Evolutionary conservation across 2,329 filamentous ascomycete species (phyloP).

Genomic region (Apiospora kogelbergensis): DNA sequence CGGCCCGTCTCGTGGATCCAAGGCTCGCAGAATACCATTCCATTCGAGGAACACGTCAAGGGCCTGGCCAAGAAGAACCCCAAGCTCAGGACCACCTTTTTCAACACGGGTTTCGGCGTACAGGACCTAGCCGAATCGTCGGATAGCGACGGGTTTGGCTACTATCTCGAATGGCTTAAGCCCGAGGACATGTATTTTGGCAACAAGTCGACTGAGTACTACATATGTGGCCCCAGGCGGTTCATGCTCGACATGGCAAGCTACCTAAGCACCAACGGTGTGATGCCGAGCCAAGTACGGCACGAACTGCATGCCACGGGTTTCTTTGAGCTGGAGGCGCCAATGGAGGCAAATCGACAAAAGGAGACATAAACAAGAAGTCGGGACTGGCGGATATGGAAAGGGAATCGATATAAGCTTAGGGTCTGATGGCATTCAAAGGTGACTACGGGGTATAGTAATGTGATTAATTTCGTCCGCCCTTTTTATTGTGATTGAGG

Average conservation of each 20-base stretch:
- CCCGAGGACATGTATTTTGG: slow-evolving; percentile 45
- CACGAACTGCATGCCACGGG: slow-evolving; percentile 14
- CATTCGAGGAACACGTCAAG: slow-evolving; percentile 55
- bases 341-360: not conserved
- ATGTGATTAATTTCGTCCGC: not conserved
- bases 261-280: slow-evolving; percentile 41
- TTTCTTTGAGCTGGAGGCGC: slow-evolving; percentile 14
- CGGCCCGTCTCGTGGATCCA: slow-evolving; percentile 61
- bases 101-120: slow-evolving; percentile 48
- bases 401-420: not conserved
- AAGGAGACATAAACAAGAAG: not conserved
- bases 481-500: not conserved
- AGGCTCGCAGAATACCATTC: slow-evolving; percentile 50
- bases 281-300: slow-evolving; percentile 23
- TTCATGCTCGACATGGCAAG: slow-evolving; percentile 53
- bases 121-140: slow-evolving; percentile 44
- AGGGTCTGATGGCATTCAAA: not conserved
- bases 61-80: slow-evolving; percentile 37
- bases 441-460: not conserved
- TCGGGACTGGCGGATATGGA: not conserved
- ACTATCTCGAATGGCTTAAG: slow-evolving; percentile 47
- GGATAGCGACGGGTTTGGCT: slow-evolving; percentile 43
- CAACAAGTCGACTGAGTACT: slow-evolving; percentile 50
- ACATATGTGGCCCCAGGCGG: slow-evolving; percentile 53
- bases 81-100: slow-evolving; percentile 44